These are phyloP conservation scores for Zygosaccharomyces lentus DNA, from an alignment of 805 yeast genomes.

Conservation along the genomic window DNA sequence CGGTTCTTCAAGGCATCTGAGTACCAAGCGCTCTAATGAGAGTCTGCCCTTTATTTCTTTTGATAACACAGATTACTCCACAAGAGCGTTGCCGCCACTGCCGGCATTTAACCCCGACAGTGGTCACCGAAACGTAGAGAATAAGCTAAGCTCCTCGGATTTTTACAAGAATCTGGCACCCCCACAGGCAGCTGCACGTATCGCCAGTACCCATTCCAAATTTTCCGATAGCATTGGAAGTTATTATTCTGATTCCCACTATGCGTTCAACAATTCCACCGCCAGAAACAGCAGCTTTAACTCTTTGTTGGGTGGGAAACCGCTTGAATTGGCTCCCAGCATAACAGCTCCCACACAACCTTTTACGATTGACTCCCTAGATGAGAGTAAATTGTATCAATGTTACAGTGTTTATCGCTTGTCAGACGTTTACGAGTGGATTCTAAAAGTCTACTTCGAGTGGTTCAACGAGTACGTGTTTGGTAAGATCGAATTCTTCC, in stretches of 20 bases:
- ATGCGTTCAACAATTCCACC: slow-evolving; percentile 32
- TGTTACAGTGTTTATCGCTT: slow-evolving; percentile 47
- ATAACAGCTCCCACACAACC: slow-evolving; percentile 51
- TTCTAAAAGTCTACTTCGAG: slow-evolving; percentile 41
- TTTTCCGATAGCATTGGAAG: slow-evolving; percentile 32
- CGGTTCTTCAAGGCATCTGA: neutral
- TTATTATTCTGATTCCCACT: slow-evolving; percentile 33
- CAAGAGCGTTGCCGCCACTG: slow-evolving; percentile 17
- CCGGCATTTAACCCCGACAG: slow-evolving; percentile 4
- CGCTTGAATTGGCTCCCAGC: slow-evolving; percentile 33
- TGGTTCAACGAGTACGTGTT: slow-evolving; percentile 53
- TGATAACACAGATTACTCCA: slow-evolving; percentile 6
- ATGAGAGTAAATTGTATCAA: slow-evolving; percentile 45
- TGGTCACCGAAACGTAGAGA: neutral
- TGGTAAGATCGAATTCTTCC: slow-evolving; percentile 49
- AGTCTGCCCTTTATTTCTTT: slow-evolving; percentile 10
- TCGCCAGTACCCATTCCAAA: slow-evolving; percentile 23
- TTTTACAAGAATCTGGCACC: slow-evolving; percentile 18
- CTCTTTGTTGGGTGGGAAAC: slow-evolving; percentile 33
- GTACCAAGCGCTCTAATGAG: slow-evolving; percentile 4
- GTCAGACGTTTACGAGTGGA: slow-evolving; percentile 51
- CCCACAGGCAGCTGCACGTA: slow-evolving; percentile 20
- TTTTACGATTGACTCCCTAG: slow-evolving; percentile 47
- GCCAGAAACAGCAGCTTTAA: slow-evolving; percentile 33
- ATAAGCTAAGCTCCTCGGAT: slow-evolving; percentile 4